Evolutionary conservation across 2,329 filamentous ascomycete species (phyloP).

Genomic region (Diplodia scrobiculata): DNA sequence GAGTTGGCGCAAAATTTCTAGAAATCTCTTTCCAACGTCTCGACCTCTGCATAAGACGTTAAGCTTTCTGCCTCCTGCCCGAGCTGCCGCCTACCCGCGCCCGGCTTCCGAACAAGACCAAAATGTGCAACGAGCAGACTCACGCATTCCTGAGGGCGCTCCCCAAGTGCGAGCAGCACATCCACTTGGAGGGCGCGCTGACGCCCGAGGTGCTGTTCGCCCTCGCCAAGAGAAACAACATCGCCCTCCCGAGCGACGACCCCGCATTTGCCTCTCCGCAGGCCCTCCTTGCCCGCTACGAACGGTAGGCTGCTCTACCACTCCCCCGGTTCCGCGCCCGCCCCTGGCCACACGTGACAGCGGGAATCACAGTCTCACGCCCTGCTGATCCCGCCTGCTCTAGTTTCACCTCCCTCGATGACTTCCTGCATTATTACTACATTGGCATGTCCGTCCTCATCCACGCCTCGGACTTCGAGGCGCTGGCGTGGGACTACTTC

Average conservation of each 20-base stretch:
- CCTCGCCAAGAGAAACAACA: slow-evolving; percentile 67
- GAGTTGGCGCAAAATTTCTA: slow-evolving; percentile 1
- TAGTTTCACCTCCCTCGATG: slow-evolving; percentile 68
- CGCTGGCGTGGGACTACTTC: slow-evolving; percentile 73
- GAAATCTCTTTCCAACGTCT: not conserved
- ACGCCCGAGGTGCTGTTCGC: slow-evolving; percentile 69
- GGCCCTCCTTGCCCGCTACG: slow-evolving; percentile 65
- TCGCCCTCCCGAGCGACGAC: slow-evolving; percentile 60
- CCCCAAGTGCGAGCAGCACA: slow-evolving; percentile 80
- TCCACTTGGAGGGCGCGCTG: slow-evolving; percentile 76
- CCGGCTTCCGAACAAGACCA: not conserved
- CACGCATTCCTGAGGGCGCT: slow-evolving; percentile 65
- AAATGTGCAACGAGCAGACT: slow-evolving; percentile 60
- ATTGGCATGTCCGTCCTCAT: slow-evolving; percentile 71
- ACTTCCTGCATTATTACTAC: slow-evolving; percentile 79
- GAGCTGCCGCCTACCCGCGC: slow-evolving; percentile 2
- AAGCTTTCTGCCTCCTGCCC: not conserved
- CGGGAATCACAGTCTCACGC: slow-evolving; percentile 13
- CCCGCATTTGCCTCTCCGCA: slow-evolving; percentile 64
- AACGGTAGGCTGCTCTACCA: slow-evolving; percentile 37
- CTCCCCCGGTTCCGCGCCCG: slow-evolving; percentile 1
- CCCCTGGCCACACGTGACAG: slow-evolving; percentile 3
- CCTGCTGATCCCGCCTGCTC: slow-evolving; percentile 14
- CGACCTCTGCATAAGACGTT: not conserved
- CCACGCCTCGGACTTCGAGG: slow-evolving; percentile 68